These are phyloP conservation scores for Wolfiporia cocos DNA, from an alignment of 1,284 basidiomycete genomes.

Conservation along the genomic window DNA sequence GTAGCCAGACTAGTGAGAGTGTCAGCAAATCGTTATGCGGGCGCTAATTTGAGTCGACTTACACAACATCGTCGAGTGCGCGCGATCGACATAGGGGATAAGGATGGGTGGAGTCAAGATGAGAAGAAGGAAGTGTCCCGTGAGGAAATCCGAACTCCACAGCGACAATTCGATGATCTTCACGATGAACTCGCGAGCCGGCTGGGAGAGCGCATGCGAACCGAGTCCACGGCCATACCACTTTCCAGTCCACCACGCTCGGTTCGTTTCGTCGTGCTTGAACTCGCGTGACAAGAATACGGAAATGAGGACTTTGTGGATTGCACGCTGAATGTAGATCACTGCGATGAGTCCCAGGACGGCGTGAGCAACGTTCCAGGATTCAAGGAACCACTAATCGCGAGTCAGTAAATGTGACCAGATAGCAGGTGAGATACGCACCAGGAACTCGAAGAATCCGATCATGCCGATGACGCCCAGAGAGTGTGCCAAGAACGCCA, in stretches of 20 bases:
- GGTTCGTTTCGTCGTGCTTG: slow-evolving; percentile 96
- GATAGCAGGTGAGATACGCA: slow-evolving; percentile 31
- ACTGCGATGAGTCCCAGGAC: slow-evolving; percentile 85
- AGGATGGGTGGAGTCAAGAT: slow-evolving; percentile 70
- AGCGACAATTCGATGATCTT: slow-evolving; percentile 81
- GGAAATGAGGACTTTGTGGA: slow-evolving; percentile 89
- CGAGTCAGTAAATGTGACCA: slow-evolving; percentile 9
- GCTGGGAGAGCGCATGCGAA: slow-evolving; percentile 82
- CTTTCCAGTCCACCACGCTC: slow-evolving; percentile 96
- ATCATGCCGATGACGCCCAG: slow-evolving; percentile 81
- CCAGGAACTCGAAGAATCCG: slow-evolving; percentile 92
- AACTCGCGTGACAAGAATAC: slow-evolving; percentile 93
- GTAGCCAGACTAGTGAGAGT: slow-evolving; percentile 63
- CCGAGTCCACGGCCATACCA: slow-evolving; percentile 95
- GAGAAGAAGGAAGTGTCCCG: slow-evolving; percentile 65
- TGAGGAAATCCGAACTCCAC: slow-evolving; percentile 73
- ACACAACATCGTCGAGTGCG: slow-evolving; percentile 75
- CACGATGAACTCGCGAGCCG: slow-evolving; percentile 83
- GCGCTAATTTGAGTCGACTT: slow-evolving; percentile 29
- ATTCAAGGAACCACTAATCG: slow-evolving; percentile 85
- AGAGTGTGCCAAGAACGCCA: slow-evolving; percentile 84
- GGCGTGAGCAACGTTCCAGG: slow-evolving; percentile 89
- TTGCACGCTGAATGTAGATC: slow-evolving; percentile 82
- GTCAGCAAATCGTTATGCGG: slow-evolving; percentile 14
- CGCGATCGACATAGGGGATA: slow-evolving; percentile 68